Base-by-base conservation (phyloP, 2,329 filamentous ascomycete genomes). In the Xylariaceae sp. region DNA sequence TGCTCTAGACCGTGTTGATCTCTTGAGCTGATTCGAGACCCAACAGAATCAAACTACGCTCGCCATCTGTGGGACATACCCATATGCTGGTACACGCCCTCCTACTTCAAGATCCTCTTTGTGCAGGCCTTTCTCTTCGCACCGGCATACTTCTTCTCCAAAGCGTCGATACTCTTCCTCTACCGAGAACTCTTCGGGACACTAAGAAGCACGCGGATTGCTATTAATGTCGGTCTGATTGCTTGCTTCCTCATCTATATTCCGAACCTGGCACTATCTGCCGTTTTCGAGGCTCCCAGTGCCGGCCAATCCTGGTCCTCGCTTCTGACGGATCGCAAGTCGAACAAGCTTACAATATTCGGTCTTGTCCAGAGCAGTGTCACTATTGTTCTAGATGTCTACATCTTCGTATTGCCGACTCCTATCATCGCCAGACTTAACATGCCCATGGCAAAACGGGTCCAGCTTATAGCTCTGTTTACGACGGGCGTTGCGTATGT, bases 41-140 rank as follows among this genome's bases (percentile, higher is more conserved):
- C 28, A 14, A 13, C 18, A 52, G 45, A 47, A 31, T 9, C 7
- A 7, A 52, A 47, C 17, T 44, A 5, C 31, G 39, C 31, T n/a
- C 55, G 55, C 16, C 59, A 60, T 36, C n/a, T 16, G 31, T 60
- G 54, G 54, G 48, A 61, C 18, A 31, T 50, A 5, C 59, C 57
- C 0, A 33, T 39, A 1, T 61, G 59, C 42, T 58, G 48, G 50
- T 55, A 47, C 40, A 46, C n/a, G 4, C 12, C 18, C 18, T 14
- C 13, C 3, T 28, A 16, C 14, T 31, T 49, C 19, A 49, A 57
- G 46, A 3, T 59, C 10, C 17, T 51, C 19, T 60, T 59, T 16
- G 41, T 36, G 41, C 48, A 57, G 28, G 50, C 42, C 7, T 33
- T 56, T 4, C 22, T 60, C 1, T 45, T 55, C 12, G 28, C 42